A percentile compares a stretch with the other conserved stretches of the same genome.
Conservation (phyloP, 805 yeast genomes). For the Teunomyces atbi region DNA sequence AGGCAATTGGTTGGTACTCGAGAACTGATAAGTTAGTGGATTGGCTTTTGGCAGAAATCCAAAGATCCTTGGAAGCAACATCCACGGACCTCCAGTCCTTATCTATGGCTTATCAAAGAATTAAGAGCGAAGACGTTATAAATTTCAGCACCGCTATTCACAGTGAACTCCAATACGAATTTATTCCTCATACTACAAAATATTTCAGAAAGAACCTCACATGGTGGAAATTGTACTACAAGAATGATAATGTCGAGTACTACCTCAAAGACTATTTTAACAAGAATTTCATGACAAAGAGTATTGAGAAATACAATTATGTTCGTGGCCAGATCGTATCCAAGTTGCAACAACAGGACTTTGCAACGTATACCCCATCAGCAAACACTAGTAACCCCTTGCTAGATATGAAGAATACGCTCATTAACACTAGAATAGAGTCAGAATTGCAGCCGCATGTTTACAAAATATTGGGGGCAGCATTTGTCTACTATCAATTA, state of each 20-base stretch:
- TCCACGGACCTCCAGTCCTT: slow-evolving; percentile 16
- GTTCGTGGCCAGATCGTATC: slow-evolving; percentile 36
- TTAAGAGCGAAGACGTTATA: slow-evolving; percentile 23
- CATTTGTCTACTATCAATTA: slow-evolving; percentile 35
- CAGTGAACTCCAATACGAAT: slow-evolving; percentile 32
- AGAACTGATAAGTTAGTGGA: slow-evolving; percentile 20
- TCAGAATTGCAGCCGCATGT: slow-evolving; percentile 40
- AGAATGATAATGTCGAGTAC: slow-evolving; percentile 44
- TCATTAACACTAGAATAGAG: slow-evolving; percentile 27
- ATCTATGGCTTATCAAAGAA: slow-evolving; percentile 15
- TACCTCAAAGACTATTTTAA: slow-evolving; percentile 38
- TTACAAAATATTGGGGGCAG: slow-evolving; percentile 24
- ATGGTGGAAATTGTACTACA: slow-evolving; percentile 44
- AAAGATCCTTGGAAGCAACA: slow-evolving; percentile 11
- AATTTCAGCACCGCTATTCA: slow-evolving; percentile 32
- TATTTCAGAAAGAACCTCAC: slow-evolving; percentile 30
- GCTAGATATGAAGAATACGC: slow-evolving; percentile 23
- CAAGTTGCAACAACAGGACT: slow-evolving; percentile 25
- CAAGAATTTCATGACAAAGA: slow-evolving; percentile 33
- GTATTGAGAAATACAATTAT: slow-evolving; percentile 39
- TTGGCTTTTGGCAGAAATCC: slow-evolving; percentile 20
- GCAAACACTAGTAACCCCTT: slow-evolving; percentile 26
- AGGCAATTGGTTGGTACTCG: slow-evolving; percentile 28
- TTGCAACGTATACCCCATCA: slow-evolving; percentile 16
- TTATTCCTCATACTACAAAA: slow-evolving; percentile 29